Evolutionary conservation across 176 grass and related monocot genomes (phyloP).

Genomic region (Hyparrhenia diplandra): DNA sequence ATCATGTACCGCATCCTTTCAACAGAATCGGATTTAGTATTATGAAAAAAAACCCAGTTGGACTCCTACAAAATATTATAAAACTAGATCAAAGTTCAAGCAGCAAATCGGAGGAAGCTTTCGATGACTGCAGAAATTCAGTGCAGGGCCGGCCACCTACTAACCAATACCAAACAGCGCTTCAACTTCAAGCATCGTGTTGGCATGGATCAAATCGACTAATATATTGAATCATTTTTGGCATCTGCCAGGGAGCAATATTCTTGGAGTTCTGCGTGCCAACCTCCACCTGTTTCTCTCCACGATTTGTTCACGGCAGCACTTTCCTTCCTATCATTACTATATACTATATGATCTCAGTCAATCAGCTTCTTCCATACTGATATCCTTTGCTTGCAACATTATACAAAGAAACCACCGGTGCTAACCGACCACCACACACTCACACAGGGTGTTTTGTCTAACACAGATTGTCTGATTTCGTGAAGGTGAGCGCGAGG

Average conservation of each 20-base stretch:
- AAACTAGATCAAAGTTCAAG: neutral
- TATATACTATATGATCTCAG: neutral
- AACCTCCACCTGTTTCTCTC: neutral
- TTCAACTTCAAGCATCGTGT: neutral
- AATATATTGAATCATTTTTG: too few relatives aligned
- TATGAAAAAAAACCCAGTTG: neutral
- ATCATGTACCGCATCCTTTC: neutral
- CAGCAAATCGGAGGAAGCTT: neutral
- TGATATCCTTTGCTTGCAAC: neutral
- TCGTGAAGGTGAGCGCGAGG: too few relatives aligned
- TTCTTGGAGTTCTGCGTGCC: neutral
- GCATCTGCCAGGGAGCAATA: too few relatives aligned
- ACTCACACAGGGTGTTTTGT: neutral
- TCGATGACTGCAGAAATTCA: neutral
- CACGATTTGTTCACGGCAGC: neutral
- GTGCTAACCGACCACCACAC: too few relatives aligned
- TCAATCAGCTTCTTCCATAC: neutral
- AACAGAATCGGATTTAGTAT: neutral
- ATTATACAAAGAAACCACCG: neutral
- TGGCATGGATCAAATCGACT: neutral
- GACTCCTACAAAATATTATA: neutral
- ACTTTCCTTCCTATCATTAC: too few relatives aligned
- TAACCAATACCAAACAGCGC: neutral
- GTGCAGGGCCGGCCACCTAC: neutral
- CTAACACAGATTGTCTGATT: neutral